A percentile compares a stretch with the other conserved stretches of the same genome.
Conservation (phyloP, 331 rosid genomes). For the Telfairia occidentalis region DNA sequence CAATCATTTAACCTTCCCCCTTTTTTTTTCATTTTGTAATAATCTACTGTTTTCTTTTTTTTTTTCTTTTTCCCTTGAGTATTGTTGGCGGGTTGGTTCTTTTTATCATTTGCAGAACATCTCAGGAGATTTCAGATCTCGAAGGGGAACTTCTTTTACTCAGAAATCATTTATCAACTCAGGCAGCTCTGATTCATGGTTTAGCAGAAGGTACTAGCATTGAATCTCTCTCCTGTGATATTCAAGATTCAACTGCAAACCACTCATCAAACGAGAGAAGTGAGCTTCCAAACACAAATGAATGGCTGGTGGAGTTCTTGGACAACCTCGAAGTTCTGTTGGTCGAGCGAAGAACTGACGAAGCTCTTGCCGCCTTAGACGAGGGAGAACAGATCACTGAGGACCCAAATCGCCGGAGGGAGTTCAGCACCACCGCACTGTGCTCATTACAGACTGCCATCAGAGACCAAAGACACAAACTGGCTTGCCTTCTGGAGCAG, state of each 20-base stretch:
- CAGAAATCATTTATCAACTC: conserved; percentile 75
- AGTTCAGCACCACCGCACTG: conserved; percentile 29
- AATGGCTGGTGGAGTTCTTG: conserved; percentile 52
- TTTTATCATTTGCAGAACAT: conserved; percentile 42
- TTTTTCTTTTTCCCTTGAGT: not conserved
- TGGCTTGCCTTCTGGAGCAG: conserved; percentile 72
- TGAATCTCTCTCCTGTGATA: conserved; percentile 29
- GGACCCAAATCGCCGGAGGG: conserved; percentile 26
- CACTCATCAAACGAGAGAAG: conserved; percentile 25
- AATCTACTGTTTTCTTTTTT: too few relatives aligned
- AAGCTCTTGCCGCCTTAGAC: conserved; percentile 52
- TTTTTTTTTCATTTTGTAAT: not conserved
- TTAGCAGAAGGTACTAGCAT: conserved; percentile 58
- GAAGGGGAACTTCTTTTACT: conserved; percentile 81
- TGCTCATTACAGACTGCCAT: conserved; percentile 35
- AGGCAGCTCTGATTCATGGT: conserved; percentile 73
- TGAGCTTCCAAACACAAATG: conserved; percentile 41
- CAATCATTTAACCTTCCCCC: not conserved
- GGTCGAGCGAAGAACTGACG: conserved; percentile 72
- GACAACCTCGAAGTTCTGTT: conserved; percentile 66
- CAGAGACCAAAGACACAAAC: conserved; percentile 39
- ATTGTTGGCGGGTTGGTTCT: not conserved
- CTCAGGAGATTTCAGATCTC: conserved; percentile 78
- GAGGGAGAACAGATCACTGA: conserved; percentile 40
- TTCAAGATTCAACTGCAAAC: conserved; percentile 34